Base-by-base conservation (phyloP, 2,329 filamentous ascomycete species). In the Decorospora gaudefroyi region DNA sequence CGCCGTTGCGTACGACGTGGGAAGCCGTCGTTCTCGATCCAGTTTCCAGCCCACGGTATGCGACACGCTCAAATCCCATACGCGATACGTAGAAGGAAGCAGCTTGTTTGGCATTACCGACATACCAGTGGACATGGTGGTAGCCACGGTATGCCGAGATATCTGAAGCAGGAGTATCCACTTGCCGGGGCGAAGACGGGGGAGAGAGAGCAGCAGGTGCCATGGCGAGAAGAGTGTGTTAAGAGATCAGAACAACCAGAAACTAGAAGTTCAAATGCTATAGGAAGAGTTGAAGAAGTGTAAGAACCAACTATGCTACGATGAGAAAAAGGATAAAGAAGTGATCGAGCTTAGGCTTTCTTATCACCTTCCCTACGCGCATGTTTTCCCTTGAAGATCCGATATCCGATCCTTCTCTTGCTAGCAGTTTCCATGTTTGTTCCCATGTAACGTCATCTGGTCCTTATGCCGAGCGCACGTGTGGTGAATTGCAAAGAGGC, bases 101-200 rank as follows among this genome's bases (percentile, higher is more conserved):
- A 2, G 90, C 89, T 76, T 96, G 91, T 75, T 96, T 96, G 61
- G 92, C 91, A 68, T 97, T 97, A 67, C 91, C 90, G 19, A 96
- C 92, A 76, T 90, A 96, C 91, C 91, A 96, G 58, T 90, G 91
- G 43, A 96, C 82, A 72, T 96, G 88, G 73, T 96, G 89, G 70
- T 96, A 96, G 65, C 89, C 90, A 49, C 83, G 82, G 75, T 95
- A 91, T 67, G 72, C 50, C 60, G 74, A 59, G 59, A 77, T 35
- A 64, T 68, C 63, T 22, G 56, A 56, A 11, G 61, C 53, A n/a
- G 53, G 48, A 16, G 59, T 41, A 28, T 53, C 48, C 16, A 56
- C 47, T 6, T 52, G 53, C 9, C 46, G 50, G 9, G 68, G 65
- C n/a, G 68, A 70, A 56, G 74, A 69, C 50, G 76, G 76, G 42